These are phyloP conservation scores for Adansonia gregorii DNA, from an alignment of 441 rosid species.

Conservation along the genomic window DNA sequence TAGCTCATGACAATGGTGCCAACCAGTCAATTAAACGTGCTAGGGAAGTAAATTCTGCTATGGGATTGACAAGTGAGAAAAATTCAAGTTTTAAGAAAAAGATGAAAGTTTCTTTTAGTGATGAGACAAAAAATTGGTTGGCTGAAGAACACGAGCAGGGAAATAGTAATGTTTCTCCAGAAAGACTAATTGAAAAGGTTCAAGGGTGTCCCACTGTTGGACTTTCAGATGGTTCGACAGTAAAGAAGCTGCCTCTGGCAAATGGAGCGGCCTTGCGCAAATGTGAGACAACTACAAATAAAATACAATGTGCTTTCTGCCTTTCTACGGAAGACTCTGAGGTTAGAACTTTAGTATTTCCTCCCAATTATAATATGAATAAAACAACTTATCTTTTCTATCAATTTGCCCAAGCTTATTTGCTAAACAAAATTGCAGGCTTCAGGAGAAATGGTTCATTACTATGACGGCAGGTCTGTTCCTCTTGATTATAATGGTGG, in stretches of 20 bases:
- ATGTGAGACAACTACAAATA: slow-evolving; percentile 38
- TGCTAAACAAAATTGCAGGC: slow-evolving; percentile 49
- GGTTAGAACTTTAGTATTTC: slow-evolving; percentile 43
- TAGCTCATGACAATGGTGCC: slow-evolving; percentile 19
- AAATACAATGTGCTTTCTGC: slow-evolving; percentile 73
- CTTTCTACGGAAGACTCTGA: slow-evolving; percentile 67
- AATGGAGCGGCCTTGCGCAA: slow-evolving; percentile 38
- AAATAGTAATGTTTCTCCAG: background rate
- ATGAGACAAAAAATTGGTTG: slow-evolving; percentile 36
- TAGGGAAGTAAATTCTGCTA: slow-evolving; percentile 33
- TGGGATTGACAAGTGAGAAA: slow-evolving; percentile 31
- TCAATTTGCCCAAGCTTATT: slow-evolving; percentile 15
- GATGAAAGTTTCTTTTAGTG: slow-evolving; percentile 35
- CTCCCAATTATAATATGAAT: background rate
- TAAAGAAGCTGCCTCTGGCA: slow-evolving; percentile 32
- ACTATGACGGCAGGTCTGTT: slow-evolving; percentile 65
- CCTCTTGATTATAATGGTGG: slow-evolving; percentile 57
- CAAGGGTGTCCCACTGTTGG: slow-evolving; percentile 24
- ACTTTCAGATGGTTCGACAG: slow-evolving; percentile 32
- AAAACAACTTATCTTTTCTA: background rate
- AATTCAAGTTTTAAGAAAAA: slow-evolving; percentile 32
- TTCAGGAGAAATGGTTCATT: slow-evolving; percentile 86
- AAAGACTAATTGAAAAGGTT: slow-evolving; percentile 29
- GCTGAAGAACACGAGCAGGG: slow-evolving; percentile 32
- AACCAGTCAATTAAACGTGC: slow-evolving; percentile 32